Base-by-base conservation (phyloP, 306 rosid genomes). In the Trifolium dubium region DNA sequence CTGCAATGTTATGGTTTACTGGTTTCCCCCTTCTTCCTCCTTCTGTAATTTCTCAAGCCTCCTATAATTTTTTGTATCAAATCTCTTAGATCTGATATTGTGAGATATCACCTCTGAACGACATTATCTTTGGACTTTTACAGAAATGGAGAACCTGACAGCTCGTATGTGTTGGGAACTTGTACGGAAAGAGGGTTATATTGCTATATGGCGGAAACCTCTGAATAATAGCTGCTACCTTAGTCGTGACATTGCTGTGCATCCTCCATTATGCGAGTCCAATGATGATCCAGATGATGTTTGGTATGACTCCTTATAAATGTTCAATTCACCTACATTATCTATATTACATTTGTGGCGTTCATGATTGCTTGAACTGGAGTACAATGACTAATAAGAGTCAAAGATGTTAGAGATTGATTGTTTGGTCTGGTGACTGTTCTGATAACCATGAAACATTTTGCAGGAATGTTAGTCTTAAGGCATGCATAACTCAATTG, bases 181-280 rank as follows among this genome's bases (percentile, higher is more conserved):
- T 39, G 89, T 91, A 63, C 86, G 44, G 62, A 93, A 89, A 79
- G 90, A 88, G 69, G 98, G 93, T 47, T 86, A 88, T 77, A 84
- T 93, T 82, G 97, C 96, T 74, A 85, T 91, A 77, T 91, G 98
- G 98, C 77, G 10, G 86, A 93, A 93, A 81, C 97, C 98, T 67
- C 37, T 84, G 79, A 83, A 83, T 82, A 93, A 89, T 72, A 85
- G 80, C 86, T 93, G 97, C 86, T 93, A 93, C 83, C 85, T 81
- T 54, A 83, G 81, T 82, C 92, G 89, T 15, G 85, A 79, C 30
- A n/a, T 69, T 28, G 83, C 60, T 55, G 78, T 79, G 75, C 82
- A 76, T 76, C 96, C 98, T 75, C 88, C 87, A n/a, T 46, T 90
- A 59, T 93, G 97, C 78, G 90, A 85, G 58, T 69, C 86, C 55